Evolutionary conservation across 345 rosid species (phyloP).

Genomic region (Euclidium syriacum): DNA sequence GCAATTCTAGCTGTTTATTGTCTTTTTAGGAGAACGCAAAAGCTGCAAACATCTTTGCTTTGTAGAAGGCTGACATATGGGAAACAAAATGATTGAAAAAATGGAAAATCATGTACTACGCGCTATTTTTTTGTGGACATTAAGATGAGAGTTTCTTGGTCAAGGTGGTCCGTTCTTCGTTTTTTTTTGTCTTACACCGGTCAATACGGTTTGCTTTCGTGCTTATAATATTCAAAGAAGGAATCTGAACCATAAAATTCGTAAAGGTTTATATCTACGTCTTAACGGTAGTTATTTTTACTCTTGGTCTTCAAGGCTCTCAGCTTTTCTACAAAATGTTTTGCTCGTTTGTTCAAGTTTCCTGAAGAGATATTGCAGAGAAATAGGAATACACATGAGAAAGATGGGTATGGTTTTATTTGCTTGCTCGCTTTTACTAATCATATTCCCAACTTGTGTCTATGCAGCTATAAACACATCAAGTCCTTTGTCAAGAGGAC

Average conservation of each 20-base stretch:
- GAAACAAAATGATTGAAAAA: too few species aligned
- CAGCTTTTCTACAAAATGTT: neutral
- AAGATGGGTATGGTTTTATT: slow-evolving; percentile 6
- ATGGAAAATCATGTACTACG: too few species aligned
- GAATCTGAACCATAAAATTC: neutral
- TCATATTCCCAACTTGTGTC: slow-evolving; percentile 9
- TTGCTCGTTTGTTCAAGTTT: neutral
- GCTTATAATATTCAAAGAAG: neutral
- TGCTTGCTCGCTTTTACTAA: slow-evolving; percentile 3
- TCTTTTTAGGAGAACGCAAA: too few species aligned
- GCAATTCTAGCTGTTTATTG: neutral
- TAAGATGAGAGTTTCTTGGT: neutral
- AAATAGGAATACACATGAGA: neutral
- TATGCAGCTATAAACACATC: slow-evolving; percentile 20
- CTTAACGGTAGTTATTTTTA: neutral
- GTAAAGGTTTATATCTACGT: neutral
- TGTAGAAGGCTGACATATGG: slow-evolving; percentile 8
- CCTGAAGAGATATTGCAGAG: neutral
- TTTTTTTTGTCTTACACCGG: too few species aligned
- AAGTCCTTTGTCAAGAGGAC: slow-evolving; percentile 23
- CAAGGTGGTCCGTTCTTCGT: too few species aligned
- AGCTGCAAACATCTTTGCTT: neutral
- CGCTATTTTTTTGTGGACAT: slow-evolving; percentile 18
- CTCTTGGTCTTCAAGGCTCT: neutral
- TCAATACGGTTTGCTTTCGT: too few species aligned